Conservation (phyloP, 352 stramenopile genomes). For the Hyaloperonospora brassicae region DNA sequence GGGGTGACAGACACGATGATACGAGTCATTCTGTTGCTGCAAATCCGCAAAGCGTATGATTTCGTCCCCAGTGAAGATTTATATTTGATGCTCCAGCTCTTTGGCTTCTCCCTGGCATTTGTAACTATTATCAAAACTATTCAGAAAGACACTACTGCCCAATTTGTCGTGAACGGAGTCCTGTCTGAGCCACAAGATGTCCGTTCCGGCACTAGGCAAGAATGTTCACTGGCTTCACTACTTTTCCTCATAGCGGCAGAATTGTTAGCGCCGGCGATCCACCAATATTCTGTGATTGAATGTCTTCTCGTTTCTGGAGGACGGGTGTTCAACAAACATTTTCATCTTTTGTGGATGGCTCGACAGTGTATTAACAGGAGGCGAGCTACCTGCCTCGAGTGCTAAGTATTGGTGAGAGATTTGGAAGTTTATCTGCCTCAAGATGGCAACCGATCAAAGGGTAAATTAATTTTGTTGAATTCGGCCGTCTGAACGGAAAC, state of each 20-base stretch:
- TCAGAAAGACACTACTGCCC: not conserved
- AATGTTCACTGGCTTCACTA: not conserved
- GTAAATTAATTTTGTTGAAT: not conserved
- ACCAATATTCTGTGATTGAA: not conserved
- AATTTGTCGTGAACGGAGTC: no score
- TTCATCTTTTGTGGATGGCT: not conserved
- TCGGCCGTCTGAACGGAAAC: not conserved
- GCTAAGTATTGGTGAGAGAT: no score
- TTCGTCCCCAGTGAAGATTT: not conserved
- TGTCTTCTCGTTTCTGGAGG: not conserved
- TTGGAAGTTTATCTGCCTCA: no score
- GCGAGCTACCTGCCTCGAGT: no score
- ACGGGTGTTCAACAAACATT: not conserved
- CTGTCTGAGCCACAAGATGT: not conserved
- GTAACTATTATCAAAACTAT: not conserved
- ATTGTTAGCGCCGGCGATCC: not conserved
- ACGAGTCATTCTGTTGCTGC: slow-evolving; percentile 1
- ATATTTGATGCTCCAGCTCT: not conserved
- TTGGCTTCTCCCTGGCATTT: not conserved
- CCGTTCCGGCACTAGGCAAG: not conserved
- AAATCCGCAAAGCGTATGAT: slow-evolving; percentile 6
- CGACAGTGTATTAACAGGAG: no score
- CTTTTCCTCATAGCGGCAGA: not conserved
- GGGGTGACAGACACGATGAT: not conserved
- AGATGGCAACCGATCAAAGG: not conserved